A percentile compares a stretch with the other conserved stretches of the same genome.
Conservation (phyloP, 2,329 filamentous ascomycete species). For the Colletotrichum aenigma region DNA sequence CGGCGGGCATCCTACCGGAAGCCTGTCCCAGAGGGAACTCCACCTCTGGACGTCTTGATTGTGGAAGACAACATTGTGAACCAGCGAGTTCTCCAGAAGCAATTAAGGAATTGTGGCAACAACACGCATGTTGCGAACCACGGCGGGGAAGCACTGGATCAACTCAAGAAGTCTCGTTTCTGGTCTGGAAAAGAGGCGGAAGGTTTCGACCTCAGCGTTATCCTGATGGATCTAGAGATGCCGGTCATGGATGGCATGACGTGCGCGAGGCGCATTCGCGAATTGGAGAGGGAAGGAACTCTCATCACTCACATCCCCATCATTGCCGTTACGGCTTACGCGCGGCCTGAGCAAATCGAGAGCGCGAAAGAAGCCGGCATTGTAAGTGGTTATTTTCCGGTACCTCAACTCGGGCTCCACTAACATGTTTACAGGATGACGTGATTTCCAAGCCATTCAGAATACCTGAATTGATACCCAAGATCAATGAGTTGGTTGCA, state of each 20-base stretch:
- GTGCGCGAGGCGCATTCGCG: slow-evolving; percentile 71
- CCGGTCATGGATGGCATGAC: slow-evolving; percentile 83
- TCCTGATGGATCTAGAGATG: slow-evolving; percentile 86
- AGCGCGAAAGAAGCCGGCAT: slow-evolving; percentile 76
- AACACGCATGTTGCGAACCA: slow-evolving; percentile 68
- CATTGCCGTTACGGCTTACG: slow-evolving; percentile 85
- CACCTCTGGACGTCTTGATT: slow-evolving; percentile 58
- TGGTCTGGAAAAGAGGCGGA: slow-evolving; percentile 54
- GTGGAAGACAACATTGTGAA: slow-evolving; percentile 74
- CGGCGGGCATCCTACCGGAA: slow-evolving; percentile 1
- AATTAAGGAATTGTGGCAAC: slow-evolving; percentile 65
- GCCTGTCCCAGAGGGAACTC: neutral
- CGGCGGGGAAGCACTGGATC: slow-evolving; percentile 65
- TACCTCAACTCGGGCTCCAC: neutral
- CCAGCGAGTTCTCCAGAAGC: slow-evolving; percentile 66
- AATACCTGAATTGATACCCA: slow-evolving; percentile 72
- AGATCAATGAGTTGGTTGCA: slow-evolving; percentile 63
- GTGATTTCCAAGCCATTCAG: slow-evolving; percentile 82
- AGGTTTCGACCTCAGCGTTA: slow-evolving; percentile 64
- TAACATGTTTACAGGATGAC: slow-evolving; percentile 57
- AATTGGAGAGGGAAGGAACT: slow-evolving; percentile 66
- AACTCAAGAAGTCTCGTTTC: slow-evolving; percentile 59
- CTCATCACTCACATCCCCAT: slow-evolving; percentile 74
- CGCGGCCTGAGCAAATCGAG: slow-evolving; percentile 74
- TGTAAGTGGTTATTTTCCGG: slow-evolving; percentile 48